Conservation (phyloP, 129 eudicot species). For the Cynara cardunculus region DNA sequence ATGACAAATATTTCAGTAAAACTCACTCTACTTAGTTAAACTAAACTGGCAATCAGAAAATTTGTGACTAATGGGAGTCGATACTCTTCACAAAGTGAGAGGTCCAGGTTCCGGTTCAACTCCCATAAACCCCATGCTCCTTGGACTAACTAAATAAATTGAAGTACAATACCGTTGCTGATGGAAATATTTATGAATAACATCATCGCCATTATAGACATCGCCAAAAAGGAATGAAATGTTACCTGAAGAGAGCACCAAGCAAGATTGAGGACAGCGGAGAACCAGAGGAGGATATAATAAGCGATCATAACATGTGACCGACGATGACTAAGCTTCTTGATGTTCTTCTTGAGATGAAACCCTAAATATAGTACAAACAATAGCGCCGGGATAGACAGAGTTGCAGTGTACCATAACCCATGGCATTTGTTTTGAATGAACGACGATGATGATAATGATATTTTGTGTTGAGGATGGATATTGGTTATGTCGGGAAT, state of each 20-base stretch:
- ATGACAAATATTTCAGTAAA: neutral
- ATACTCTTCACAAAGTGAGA: neutral
- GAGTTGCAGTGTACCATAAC: slow-evolving; percentile 50
- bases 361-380: slow-evolving; percentile 62
- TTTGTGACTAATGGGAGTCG: neutral
- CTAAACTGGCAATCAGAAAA: neutral
- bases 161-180: neutral
- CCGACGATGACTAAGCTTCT: slow-evolving; percentile 54
- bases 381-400: slow-evolving; percentile 49
- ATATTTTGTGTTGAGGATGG: slow-evolving; percentile 9
- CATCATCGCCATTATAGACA: neutral
- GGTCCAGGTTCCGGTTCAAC: slow-evolving; percentile 1
- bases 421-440: slow-evolving; percentile 43
- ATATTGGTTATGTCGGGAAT: slow-evolving; percentile 25
- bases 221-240: neutral
- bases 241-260: slow-evolving; percentile 72
- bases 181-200: neutral
- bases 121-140: neutral
- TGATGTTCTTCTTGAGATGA: slow-evolving; percentile 49
- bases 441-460: slow-evolving; percentile 7
- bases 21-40: neutral
- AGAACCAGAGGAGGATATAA: slow-evolving; percentile 62
- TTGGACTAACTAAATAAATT: neutral
- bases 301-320: slow-evolving; percentile 67
- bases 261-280: slow-evolving; percentile 55